Percentiles rank a stretch among this genome's conserved stretches.
phyloP scores from a whole-genome alignment of 2,329 filamentous ascomycete genomes.

The Penicillium sp. region DNA sequence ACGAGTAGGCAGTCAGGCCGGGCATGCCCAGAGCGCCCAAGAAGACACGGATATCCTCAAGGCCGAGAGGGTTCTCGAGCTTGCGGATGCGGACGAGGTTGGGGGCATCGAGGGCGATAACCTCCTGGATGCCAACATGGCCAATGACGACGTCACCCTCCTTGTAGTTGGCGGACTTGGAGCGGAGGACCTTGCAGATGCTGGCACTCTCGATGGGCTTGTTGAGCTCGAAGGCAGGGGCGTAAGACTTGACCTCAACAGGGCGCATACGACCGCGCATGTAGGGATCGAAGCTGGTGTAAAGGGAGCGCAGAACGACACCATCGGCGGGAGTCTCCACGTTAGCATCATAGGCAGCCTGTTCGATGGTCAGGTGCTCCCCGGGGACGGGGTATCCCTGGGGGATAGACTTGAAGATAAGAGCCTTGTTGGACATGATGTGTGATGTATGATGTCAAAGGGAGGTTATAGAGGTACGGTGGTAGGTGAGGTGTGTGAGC shows the following conservation, averaged over 20 bases:
- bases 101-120: slow-evolving; percentile 57
- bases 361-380: slow-evolving; percentile 67
- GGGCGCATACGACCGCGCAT: slow-evolving; percentile 75
- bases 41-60: slow-evolving; percentile 56
- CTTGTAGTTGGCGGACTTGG: slow-evolving; percentile 61
- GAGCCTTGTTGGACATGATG: slow-evolving; percentile 62
- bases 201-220: slow-evolving; percentile 63
- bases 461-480: background rate
- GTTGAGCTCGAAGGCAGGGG: slow-evolving; percentile 59
- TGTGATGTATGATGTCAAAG: slow-evolving; percentile 2
- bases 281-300: slow-evolving; percentile 80
- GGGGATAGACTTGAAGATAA: slow-evolving; percentile 71
- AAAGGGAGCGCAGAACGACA: slow-evolving; percentile 67
- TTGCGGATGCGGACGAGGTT: slow-evolving; percentile 48
- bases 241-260: slow-evolving; percentile 64
- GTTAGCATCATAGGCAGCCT: slow-evolving; percentile 62
- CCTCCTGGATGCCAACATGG: slow-evolving; percentile 64
- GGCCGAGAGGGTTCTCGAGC: slow-evolving; percentile 63
- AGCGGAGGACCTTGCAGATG: slow-evolving; percentile 70
- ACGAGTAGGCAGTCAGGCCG: slow-evolving; percentile 71
- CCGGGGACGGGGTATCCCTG: slow-evolving; percentile 65
- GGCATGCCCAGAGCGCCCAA: slow-evolving; percentile 76
- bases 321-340: slow-evolving; percentile 60
- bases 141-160: slow-evolving; percentile 65
- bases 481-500: background rate